A percentile compares a stretch with the other conserved stretches of the same genome.
phyloP scores from a whole-genome alignment of 192 early-diverging fungal species.

The Coemansia erecta region DNA sequence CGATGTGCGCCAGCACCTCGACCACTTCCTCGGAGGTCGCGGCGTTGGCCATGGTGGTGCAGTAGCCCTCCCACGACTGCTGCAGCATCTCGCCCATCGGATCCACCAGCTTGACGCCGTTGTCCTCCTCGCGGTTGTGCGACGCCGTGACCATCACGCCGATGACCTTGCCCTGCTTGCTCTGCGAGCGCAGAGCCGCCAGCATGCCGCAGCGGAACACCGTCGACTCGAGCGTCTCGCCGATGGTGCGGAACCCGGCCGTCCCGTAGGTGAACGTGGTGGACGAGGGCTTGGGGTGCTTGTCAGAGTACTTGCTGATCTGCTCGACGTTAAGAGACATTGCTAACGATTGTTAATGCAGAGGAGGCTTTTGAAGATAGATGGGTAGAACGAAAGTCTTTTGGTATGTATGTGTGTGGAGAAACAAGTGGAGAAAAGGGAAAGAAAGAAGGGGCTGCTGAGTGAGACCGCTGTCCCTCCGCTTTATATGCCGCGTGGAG shows the following conservation, averaged over 20 bases:
- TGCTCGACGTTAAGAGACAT: conserved; percentile 18
- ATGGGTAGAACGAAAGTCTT: neutral
- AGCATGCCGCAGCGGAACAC: conserved; percentile 91
- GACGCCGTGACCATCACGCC: conserved; percentile 99
- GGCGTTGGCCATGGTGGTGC: conserved; percentile 87
- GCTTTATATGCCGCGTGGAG: neutral
- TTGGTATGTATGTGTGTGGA: neutral
- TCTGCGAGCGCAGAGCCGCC: conserved; percentile 88
- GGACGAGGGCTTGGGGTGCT: conserved; percentile 69
- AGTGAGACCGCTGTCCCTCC: neutral
- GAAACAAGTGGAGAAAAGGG: conserved; percentile 10
- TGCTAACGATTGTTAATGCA: conserved; percentile 3
- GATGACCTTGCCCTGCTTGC: conserved; percentile 76
- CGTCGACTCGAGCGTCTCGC: conserved; percentile 85
- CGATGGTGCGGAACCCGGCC: conserved; percentile 95
- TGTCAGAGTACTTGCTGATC: conserved; percentile 55
- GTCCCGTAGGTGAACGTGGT: conserved; percentile 85
- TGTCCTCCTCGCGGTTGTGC: conserved; percentile 97
- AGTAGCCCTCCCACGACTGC: conserved; percentile 92
- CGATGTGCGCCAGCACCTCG: conserved; percentile 63
- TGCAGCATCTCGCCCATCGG: conserved; percentile 98
- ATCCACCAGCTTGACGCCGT: conserved; percentile 98
- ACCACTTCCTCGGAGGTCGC: conserved; percentile 61
- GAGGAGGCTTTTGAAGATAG: neutral
- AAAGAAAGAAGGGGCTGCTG: neutral